Base-by-base conservation (phyloP, 73 alveolate genomes). In the Paraurostyla sp. region DNA sequence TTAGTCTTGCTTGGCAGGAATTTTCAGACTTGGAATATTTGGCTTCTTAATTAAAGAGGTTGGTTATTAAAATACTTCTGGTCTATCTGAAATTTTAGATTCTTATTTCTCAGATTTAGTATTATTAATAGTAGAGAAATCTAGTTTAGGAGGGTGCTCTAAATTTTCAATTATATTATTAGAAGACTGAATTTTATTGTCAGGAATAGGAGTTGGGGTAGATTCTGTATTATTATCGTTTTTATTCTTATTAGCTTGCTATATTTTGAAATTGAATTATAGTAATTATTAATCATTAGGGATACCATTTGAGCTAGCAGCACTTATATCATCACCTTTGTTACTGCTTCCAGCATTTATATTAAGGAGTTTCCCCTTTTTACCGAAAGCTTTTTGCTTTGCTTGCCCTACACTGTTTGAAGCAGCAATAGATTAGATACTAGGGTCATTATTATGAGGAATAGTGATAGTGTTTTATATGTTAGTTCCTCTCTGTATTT, bases 261-360 rank as follows among this genome's bases (percentile, higher is more conserved):
- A 62, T 18, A 20, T n/a, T n/a, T 85, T 80, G 20, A 86, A 45
- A 33, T 92, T 85, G 38, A 85, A 80, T 60, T 50, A 33, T 35
- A 60, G 45, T 18, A 23, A 40, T 25, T 48, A 54, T 48, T 92
- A 68, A 65, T 45, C 71, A 27, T 29, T n/a, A n/a, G n/a, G n/a
- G n/a, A n/a, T n/a, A n/a, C n/a, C 46, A 7, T 43, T 86, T 15
- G 76, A 38, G 25, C 62, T 81, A 20, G 33, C 46, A 1, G 48
- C 80, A 48, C 85, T 76, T 75, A 84, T 76, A 40, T 43, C 32
- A 46, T 83, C 88, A 22, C 58, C 75, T 71, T 84, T 65, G 40
- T 65, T 57, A 33, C 91, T 63, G 51, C 76, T 80, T 42, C 80
- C 58, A 29, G 45, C 59, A 71, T 48, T 25, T 36, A 87, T 63